Percentiles rank a stretch among this genome's conserved stretches.
Evolutionary conservation across 805 yeast species (phyloP).

Genomic region (Monosporozyma yasuniensis): DNA sequence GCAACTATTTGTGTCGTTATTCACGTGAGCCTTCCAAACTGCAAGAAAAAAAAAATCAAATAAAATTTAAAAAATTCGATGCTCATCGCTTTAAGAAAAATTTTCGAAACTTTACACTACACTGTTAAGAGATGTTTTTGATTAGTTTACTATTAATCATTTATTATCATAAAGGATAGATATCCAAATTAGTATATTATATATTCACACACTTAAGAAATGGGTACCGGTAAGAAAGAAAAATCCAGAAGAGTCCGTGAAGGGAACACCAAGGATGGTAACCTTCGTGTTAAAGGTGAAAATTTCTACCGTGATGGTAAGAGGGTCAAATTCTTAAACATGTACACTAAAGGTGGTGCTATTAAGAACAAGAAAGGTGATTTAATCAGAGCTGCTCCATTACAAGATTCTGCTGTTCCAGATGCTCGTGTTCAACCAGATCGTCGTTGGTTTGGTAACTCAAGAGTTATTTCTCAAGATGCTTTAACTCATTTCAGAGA

Average conservation of each 20-base stretch:
- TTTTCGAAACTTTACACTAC: constrained; percentile 5
- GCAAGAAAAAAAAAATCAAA: neutral
- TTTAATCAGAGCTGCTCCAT: constrained; percentile 72
- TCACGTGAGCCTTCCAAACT: neutral
- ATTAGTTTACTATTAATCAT: neutral
- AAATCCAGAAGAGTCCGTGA: constrained; percentile 78
- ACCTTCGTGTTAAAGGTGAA: constrained; percentile 90
- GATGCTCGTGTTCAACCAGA: constrained; percentile 92
- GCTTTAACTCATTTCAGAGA: constrained; percentile 89
- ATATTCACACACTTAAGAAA: constrained; percentile 21
- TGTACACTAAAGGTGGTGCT: constrained; percentile 91
- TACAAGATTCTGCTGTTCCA: constrained; percentile 83
- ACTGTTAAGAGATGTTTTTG: neutral
- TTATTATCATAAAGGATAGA: neutral
- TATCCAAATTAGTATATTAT: neutral
- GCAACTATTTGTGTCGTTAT: neutral
- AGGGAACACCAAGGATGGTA: constrained; percentile 77
- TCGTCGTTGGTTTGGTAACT: constrained; percentile 95
- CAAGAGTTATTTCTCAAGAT: constrained; percentile 95
- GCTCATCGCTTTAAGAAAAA: constrained; percentile 10
- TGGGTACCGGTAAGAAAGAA: constrained; percentile 95
- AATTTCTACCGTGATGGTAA: constrained; percentile 93
- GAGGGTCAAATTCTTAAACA: constrained; percentile 77
- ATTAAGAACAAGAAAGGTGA: constrained; percentile 82
- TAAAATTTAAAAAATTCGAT: neutral